phyloP scores from a whole-genome alignment of 139 green algal species.

The Micromonas commoda region DNA sequence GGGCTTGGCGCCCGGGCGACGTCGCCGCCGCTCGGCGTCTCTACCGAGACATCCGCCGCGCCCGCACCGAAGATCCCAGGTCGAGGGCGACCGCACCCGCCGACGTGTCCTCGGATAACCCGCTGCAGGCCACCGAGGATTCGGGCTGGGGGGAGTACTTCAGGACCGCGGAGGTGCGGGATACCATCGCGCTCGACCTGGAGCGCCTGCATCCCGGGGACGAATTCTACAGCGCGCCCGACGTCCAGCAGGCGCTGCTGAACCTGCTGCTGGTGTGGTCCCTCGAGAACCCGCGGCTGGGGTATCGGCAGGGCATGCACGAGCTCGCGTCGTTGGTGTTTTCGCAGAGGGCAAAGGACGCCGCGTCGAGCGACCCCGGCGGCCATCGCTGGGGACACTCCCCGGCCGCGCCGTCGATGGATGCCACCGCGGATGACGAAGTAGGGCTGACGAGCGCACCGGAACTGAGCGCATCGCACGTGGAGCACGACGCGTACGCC shows the following conservation, averaged over 20 bases:
- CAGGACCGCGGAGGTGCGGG: background rate
- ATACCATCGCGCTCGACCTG: background rate
- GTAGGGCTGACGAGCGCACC: background rate
- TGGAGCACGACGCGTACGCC: constrained; percentile 31
- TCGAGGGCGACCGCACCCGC: background rate
- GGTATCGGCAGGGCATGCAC: constrained; percentile 21
- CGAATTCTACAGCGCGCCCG: background rate
- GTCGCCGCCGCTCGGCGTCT: background rate
- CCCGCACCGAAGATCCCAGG: background rate
- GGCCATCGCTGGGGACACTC: background rate
- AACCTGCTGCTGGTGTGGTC: background rate
- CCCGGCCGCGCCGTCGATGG: background rate
- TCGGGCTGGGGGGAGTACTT: background rate
- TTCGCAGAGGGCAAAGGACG: background rate
- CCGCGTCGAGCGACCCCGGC: background rate
- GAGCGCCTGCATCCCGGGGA: background rate
- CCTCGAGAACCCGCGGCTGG: background rate
- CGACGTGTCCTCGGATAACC: background rate
- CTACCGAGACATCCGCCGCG: background rate
- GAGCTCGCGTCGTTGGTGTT: constrained; percentile 15
- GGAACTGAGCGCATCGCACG: background rate
- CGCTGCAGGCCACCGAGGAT: background rate
- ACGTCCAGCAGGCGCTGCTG: background rate
- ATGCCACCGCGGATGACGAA: background rate
- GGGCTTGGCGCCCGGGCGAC: background rate